Conservation (phyloP, 257 asterid species). For the Salvia splendens region DNA sequence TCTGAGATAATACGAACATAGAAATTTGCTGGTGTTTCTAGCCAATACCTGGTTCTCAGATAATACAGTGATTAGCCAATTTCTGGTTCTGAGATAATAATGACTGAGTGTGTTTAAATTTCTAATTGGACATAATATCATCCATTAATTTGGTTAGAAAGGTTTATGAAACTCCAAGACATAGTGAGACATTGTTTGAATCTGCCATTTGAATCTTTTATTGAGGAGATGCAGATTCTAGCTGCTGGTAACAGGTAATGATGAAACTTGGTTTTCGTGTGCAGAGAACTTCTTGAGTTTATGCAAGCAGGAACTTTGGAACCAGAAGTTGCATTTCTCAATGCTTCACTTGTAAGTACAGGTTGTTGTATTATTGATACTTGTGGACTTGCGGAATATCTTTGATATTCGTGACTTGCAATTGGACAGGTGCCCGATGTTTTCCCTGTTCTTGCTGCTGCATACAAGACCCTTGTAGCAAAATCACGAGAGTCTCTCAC, state of each 20-base stretch:
- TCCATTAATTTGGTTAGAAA: background rate
- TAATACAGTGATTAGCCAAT: no score
- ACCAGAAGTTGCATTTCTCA: slow-evolving; percentile 85
- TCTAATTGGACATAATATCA: background rate
- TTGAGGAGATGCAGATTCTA: slow-evolving; percentile 4
- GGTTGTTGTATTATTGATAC: background rate
- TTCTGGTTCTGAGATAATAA: slow-evolving; percentile 5
- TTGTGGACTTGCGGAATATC: background rate
- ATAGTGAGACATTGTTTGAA: background rate
- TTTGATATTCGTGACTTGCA: slow-evolving; percentile 8
- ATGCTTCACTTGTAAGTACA: slow-evolving; percentile 80
- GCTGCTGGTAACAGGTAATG: background rate
- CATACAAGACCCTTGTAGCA: slow-evolving; percentile 67
- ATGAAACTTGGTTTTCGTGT: slow-evolving; percentile 12
- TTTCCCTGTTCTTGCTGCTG: slow-evolving; percentile 92
- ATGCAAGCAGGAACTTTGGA: slow-evolving; percentile 84
- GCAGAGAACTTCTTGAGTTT: slow-evolving; percentile 72
- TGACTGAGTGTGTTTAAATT: background rate
- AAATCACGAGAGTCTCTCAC: slow-evolving; percentile 71
- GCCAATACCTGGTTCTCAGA: no score
- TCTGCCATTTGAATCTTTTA: background rate
- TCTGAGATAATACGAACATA: no score
- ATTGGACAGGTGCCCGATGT: slow-evolving; percentile 72
- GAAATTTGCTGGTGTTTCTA: background rate
- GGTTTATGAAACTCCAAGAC: background rate